These are phyloP conservation scores for Penicillium hesseltinei DNA, from an alignment of 2,329 filamentous ascomycete species.

Conservation along the genomic window DNA sequence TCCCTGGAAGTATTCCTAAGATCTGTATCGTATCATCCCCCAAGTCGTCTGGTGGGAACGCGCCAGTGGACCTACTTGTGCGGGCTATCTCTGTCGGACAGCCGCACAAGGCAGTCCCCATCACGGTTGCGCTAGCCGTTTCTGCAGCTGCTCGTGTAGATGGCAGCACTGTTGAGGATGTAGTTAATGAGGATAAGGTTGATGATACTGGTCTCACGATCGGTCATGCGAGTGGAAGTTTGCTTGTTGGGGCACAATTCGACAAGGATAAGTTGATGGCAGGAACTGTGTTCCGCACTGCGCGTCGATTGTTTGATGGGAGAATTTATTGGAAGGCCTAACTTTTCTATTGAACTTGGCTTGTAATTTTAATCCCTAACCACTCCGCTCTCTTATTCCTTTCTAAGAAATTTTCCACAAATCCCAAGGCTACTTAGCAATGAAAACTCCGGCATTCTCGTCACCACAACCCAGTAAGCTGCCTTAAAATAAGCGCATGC, in stretches of 20 bases:
- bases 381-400: no score
- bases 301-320: conserved; percentile 50
- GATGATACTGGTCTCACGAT: conserved; percentile 39
- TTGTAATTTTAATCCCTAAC: no score
- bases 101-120: conserved; percentile 56
- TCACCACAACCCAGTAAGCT: no score
- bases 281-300: conserved; percentile 49
- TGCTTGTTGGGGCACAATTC: conserved; percentile 45
- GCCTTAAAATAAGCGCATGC: no score
- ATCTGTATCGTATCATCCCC: conserved; percentile 55
- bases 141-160: conserved; percentile 50
- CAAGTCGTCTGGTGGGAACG: conserved; percentile 32
- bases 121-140: conserved; percentile 55
- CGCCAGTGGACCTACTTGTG: conserved; percentile 39
- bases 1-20: conserved; percentile 60
- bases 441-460: no score
- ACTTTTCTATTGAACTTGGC: no score
- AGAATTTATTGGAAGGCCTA: conserved; percentile 40
- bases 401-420: no score
- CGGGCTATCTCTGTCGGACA: conserved; percentile 56
- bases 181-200: conserved; percentile 23
- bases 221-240: conserved; percentile 49
- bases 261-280: conserved; percentile 35
- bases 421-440: no score
- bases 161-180: conserved; percentile 40